Percentiles rank a stretch among this genome's conserved stretches.
These are phyloP conservation scores for Corymbia citriodora DNA, from an alignment of 441 rosid genomes.

Conservation along the genomic window DNA sequence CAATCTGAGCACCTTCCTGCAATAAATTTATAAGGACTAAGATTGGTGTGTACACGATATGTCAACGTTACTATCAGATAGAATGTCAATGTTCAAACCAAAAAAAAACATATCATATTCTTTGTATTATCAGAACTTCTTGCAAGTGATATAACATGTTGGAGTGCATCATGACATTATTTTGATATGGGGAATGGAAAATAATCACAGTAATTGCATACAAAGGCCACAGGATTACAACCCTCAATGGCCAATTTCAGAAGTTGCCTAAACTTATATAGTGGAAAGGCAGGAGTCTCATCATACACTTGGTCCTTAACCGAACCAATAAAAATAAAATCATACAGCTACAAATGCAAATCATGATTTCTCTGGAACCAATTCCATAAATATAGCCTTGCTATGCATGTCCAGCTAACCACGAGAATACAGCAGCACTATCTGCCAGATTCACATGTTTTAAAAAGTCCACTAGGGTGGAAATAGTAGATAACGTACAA, in stretches of 20 bases:
- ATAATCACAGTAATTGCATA: not conserved
- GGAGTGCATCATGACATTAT: not conserved
- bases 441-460: not conserved
- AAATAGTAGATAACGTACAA: not conserved
- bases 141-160: not conserved
- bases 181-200: not conserved
- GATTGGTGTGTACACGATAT: not conserved
- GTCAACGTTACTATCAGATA: not conserved
- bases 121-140: not conserved
- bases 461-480: not conserved
- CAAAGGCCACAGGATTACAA: not conserved
- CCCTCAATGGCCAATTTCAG: no score
- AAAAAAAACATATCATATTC: not conserved
- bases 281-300: not conserved
- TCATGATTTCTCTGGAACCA: not conserved
- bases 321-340: not conserved
- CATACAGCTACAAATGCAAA: not conserved
- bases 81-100: not conserved
- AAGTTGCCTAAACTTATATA: not conserved
- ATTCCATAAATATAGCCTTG: not conserved
- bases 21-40: constrained; percentile 26
- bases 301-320: not conserved
- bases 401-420: not conserved
- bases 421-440: not conserved
- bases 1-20: constrained; percentile 34